Conservation (phyloP, 2,329 filamentous ascomycete species). For the Nemania serpens region DNA sequence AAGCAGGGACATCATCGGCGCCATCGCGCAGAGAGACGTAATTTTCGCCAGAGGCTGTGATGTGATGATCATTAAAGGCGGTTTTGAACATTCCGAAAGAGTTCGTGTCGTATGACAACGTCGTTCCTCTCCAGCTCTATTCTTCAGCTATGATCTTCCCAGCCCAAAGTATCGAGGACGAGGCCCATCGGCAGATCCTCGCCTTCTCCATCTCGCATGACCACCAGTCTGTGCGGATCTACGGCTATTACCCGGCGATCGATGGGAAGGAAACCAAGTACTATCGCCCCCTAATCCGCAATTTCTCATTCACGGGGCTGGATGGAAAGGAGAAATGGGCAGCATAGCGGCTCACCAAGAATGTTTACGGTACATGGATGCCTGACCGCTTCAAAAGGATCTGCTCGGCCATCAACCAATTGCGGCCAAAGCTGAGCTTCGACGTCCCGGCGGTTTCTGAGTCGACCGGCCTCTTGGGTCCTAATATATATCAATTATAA, state of each 20-base stretch:
- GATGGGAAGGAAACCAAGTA: slow-evolving; percentile 40
- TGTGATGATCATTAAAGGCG: background rate
- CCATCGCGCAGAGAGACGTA: background rate
- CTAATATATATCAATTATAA: too few species aligned
- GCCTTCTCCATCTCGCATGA: slow-evolving; percentile 50
- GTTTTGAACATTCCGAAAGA: background rate
- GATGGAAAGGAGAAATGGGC: slow-evolving; percentile 45
- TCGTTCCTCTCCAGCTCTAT: too few species aligned
- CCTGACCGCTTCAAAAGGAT: slow-evolving; percentile 44
- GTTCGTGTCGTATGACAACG: background rate
- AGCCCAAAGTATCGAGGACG: too few species aligned
- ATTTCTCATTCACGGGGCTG: slow-evolving; percentile 41
- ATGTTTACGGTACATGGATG: slow-evolving; percentile 45
- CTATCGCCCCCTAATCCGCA: slow-evolving; percentile 45
- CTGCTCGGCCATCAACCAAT: slow-evolving; percentile 44
- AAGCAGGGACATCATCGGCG: background rate
- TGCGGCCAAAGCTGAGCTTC: slow-evolving; percentile 30
- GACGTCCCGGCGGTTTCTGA: slow-evolving; percentile 11
- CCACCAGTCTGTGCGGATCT: slow-evolving; percentile 43
- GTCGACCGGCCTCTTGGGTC: slow-evolving; percentile 6
- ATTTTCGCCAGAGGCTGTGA: background rate
- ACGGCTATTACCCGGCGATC: slow-evolving; percentile 48
- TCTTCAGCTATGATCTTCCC: too few species aligned
- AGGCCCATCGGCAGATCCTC: slow-evolving; percentile 49
- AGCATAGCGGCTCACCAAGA: slow-evolving; percentile 44